Evolutionary conservation across 2,329 filamentous ascomycete species (phyloP).

Genomic region (Venturia carpophila): DNA sequence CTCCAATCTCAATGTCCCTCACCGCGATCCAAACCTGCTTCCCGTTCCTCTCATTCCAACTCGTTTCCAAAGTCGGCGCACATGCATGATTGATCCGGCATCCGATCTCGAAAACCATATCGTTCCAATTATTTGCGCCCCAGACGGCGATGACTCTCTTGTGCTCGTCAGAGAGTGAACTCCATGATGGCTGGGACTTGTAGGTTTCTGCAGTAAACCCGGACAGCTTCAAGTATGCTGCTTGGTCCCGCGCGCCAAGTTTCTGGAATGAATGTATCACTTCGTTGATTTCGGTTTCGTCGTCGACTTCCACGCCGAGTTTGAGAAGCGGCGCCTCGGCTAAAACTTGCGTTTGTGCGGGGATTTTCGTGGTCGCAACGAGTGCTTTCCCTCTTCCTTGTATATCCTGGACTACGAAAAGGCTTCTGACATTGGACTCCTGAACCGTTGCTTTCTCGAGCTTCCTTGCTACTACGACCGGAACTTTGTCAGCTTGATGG

Average conservation of each 20-base stretch:
- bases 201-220: background rate
- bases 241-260: background rate
- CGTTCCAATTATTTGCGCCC: constrained; percentile 4
- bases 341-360: background rate
- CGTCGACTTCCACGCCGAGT: background rate
- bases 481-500: background rate
- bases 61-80: background rate
- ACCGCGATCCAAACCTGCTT: background rate
- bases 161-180: background rate
- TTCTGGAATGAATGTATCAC: background rate
- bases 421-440: background rate
- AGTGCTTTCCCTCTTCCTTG: background rate
- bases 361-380: background rate
- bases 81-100: constrained; percentile 1
- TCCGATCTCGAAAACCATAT: background rate
- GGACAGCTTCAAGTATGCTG: background rate
- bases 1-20: background rate
- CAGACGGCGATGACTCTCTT: background rate
- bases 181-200: background rate
- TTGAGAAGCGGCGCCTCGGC: background rate
- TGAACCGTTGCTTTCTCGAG: background rate
- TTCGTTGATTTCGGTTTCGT: background rate
- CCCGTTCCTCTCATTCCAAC: background rate
- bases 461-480: background rate
- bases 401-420: background rate